phyloP scores from a whole-genome alignment of 2,329 filamentous ascomycete species.

The Microsporum ferrugineum region DNA sequence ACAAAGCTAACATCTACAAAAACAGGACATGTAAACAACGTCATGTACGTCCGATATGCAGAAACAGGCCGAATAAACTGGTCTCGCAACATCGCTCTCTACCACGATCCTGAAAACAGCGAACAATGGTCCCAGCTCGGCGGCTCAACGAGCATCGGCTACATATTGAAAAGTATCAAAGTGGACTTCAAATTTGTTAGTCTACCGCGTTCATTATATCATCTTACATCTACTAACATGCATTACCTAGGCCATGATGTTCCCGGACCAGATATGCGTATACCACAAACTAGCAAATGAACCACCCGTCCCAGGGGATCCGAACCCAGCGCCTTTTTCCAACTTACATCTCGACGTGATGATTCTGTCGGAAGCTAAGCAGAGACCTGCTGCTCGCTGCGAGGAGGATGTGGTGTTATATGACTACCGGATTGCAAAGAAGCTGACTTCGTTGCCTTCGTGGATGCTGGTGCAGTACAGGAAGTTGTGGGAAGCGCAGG shows the following conservation, averaged over 20 bases:
- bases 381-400: constrained; percentile 60
- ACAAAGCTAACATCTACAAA: not conserved
- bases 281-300: constrained; percentile 57
- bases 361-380: constrained; percentile 64
- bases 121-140: constrained; percentile 58
- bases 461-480: constrained; percentile 54
- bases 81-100: constrained; percentile 55
- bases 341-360: constrained; percentile 43
- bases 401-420: constrained; percentile 71
- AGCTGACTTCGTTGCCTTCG: constrained; percentile 42
- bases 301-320: constrained; percentile 24
- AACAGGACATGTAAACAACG: constrained; percentile 73
- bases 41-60: constrained; percentile 70
- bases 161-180: constrained; percentile 70
- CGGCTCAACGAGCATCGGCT: constrained; percentile 52
- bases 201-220: constrained; percentile 13
- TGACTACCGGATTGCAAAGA: constrained; percentile 53
- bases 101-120: constrained; percentile 50
- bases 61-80: constrained; percentile 73
- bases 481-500: constrained; percentile 50
- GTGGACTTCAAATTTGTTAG: constrained; percentile 80
- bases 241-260: constrained; percentile 58
- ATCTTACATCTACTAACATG: not conserved
- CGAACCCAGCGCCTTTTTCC: constrained; percentile 20
- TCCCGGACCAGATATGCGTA: constrained; percentile 70